These are phyloP conservation scores for Penicillium bialowiezense DNA, from an alignment of 495 filamentous ascomycete species.

Conservation along the genomic window DNA sequence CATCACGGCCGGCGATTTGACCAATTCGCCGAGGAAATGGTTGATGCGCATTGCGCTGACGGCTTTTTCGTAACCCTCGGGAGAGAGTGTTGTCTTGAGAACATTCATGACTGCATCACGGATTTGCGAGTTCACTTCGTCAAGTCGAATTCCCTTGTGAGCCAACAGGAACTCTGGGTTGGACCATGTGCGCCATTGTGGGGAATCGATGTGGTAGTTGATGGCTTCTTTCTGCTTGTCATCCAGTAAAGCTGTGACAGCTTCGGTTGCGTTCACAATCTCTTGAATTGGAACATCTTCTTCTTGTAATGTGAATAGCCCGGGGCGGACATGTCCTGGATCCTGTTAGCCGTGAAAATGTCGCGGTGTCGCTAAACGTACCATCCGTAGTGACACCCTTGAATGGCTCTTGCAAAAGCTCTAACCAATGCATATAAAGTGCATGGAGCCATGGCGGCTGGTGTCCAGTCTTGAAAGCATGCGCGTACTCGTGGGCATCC, in stretches of 20 bases:
- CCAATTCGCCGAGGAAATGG: conserved; percentile 71
- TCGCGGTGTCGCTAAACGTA: conserved; percentile 23
- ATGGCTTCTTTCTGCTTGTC: conserved; percentile 46
- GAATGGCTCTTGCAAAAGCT: conserved; percentile 65
- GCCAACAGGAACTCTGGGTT: conserved; percentile 68
- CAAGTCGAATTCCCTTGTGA: conserved; percentile 63
- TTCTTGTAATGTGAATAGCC: conserved; percentile 59
- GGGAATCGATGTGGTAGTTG: conserved; percentile 62
- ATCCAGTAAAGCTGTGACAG: conserved; percentile 41
- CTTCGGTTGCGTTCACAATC: conserved; percentile 50
- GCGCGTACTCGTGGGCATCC: conserved; percentile 61
- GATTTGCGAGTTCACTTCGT: conserved; percentile 45
- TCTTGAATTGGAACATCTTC: conserved; percentile 55
- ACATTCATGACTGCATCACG: conserved; percentile 52
- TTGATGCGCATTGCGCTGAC: conserved; percentile 71
- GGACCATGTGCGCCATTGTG: conserved; percentile 72
- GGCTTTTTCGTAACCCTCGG: conserved; percentile 69
- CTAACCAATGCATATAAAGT: conserved; percentile 64
- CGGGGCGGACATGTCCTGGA: conserved; percentile 50
- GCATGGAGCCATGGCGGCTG: conserved; percentile 66
- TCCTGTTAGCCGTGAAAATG: not conserved
- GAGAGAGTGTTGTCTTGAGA: conserved; percentile 56
- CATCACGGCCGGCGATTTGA: conserved; percentile 57
- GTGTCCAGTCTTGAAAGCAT: conserved; percentile 55
- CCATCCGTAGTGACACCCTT: conserved; percentile 70